Evolutionary conservation across 345 rosid genomes (phyloP), one percentile per base, ranked within the genome.

Genomic region (Moricandia moricandioides): DNA sequence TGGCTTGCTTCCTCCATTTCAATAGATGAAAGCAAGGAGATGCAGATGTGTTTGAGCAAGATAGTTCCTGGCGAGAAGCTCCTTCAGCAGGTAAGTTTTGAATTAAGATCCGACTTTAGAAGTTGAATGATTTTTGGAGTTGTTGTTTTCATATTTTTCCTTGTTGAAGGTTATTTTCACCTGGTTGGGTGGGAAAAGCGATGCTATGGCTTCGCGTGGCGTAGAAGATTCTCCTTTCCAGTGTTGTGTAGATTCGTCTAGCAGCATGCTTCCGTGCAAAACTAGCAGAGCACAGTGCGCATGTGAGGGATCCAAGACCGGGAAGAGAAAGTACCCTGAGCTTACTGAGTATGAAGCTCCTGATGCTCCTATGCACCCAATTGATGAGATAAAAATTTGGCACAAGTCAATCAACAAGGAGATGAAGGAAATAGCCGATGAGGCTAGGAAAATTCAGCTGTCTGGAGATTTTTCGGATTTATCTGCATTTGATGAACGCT

Each of bases 351-450:
- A 33, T 51, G 85, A 76, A 70, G 54, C 80, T 43, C 66, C 78
- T 2, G 79, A 79, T 82, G 69, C 76, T 26, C 78, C 67, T 70
- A 78, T 70, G 16, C 85, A 83, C 75, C 97, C 98, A 56, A 82
- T 91, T 65, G 86, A 90, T 79, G 98, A 93, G 83, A 93, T 90
- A 78, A 78, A 89, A 77, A 86, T 88, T 59, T 93, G 98, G 98
- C 98, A 93, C 80, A 87, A 84, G 81, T 92, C 96, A 60, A 89
- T 91, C 40, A 89, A 83, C 78, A 84, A 79, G 67, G 98, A 93
- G 76, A 73, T 93, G 83, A 81, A 81, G 81, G 96, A 89, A 71
- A 86, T 93, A 62, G 94, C 96, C 52, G 89, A 89, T 57, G 92
- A 81, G 73, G 96, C 97, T 61, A 87, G 93, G 81, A 93, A 72